A percentile compares a stretch with the other conserved stretches of the same genome.
These are phyloP conservation scores for Cercospora nicotianae DNA, from an alignment of 2,329 filamentous ascomycete genomes.

Conservation along the genomic window DNA sequence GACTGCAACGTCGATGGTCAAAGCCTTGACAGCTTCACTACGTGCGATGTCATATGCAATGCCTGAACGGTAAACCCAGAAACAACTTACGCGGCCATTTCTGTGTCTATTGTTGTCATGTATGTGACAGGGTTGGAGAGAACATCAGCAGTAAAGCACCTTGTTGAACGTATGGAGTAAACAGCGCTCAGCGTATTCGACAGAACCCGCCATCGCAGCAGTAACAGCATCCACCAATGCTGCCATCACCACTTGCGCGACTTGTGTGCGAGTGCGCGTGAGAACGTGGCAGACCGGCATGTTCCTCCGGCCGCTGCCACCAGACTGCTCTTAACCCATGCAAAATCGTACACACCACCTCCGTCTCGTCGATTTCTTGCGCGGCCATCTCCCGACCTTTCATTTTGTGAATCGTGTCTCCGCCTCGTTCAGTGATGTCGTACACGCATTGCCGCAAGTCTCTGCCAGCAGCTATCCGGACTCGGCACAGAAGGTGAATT, in stretches of 20 bases:
- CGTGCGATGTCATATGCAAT: neutral
- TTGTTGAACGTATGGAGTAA: conserved; percentile 9
- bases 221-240: conserved; percentile 11
- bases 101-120: neutral
- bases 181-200: conserved; percentile 7
- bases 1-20: neutral
- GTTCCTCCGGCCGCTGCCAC: conserved; percentile 1
- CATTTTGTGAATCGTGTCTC: conserved; percentile 8
- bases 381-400: neutral
- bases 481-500: conserved; percentile 20
- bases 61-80: neutral
- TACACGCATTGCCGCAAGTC: conserved; percentile 14
- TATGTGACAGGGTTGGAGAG: neutral
- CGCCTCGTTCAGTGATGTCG: conserved; percentile 17
- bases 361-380: conserved; percentile 1
- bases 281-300: conserved; percentile 1
- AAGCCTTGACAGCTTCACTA: neutral
- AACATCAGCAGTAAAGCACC: conserved; percentile 6
- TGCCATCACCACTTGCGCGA: conserved; percentile 1
- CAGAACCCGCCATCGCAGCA: conserved; percentile 8
- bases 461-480: conserved; percentile 13
- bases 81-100: neutral
- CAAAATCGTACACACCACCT: conserved; percentile 17
- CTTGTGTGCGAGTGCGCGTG: neutral
- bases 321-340: conserved; percentile 11